Percentiles rank a stretch among this genome's conserved stretches.
These are phyloP conservation scores for Apium graveolens DNA, from an alignment of 129 eudicot species.

Conservation along the genomic window DNA sequence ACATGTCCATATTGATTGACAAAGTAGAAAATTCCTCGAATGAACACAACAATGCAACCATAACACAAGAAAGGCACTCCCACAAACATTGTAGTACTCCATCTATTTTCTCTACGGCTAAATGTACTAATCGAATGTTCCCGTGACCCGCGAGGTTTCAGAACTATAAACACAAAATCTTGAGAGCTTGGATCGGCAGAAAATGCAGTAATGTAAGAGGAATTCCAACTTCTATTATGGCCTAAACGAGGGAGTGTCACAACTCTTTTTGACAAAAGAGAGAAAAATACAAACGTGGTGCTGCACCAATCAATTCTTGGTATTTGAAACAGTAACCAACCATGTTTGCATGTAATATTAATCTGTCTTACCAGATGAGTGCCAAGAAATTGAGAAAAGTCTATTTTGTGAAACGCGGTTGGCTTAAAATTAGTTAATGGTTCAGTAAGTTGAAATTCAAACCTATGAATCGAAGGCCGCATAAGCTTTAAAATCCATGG, in stretches of 20 bases:
- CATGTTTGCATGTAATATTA: not conserved
- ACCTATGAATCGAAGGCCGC: not conserved
- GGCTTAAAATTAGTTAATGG: not conserved
- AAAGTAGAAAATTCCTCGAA: not conserved
- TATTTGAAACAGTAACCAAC: not conserved
- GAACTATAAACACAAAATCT: not conserved
- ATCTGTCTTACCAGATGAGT: not conserved
- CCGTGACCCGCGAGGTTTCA: not conserved
- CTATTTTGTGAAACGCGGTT: not conserved
- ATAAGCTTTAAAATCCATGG: not conserved
- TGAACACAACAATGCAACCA: not conserved
- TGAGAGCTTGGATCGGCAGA: not conserved
- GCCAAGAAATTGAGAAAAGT: not conserved
- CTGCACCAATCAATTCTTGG: not conserved
- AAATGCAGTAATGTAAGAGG: not conserved
- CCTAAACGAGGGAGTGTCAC: not conserved
- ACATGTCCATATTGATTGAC: not conserved
- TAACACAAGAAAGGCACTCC: not conserved
- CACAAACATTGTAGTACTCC: not conserved
- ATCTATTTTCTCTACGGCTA: not conserved
- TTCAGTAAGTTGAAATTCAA: not conserved
- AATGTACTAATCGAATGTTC: not conserved
- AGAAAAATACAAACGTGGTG: not conserved
- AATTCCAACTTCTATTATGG: not conserved
- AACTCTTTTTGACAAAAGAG: not conserved